Evolutionary conservation across 1,139 yeast genomes (phyloP).

Genomic region (Yamadazyma friedrichii): DNA sequence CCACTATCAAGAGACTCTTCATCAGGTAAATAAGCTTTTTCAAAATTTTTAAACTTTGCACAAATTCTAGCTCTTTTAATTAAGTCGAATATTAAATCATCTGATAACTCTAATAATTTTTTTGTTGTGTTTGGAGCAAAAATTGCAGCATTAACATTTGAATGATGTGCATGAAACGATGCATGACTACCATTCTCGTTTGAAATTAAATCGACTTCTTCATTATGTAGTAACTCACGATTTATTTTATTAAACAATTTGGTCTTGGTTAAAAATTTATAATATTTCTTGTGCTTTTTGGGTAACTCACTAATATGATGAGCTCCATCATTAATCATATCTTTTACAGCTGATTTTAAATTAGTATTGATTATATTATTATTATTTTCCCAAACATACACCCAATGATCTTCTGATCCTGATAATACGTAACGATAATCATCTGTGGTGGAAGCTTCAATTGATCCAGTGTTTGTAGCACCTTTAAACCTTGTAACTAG

Average conservation of each 20-base stretch:
- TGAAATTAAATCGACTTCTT: constrained; percentile 30
- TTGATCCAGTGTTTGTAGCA: constrained; percentile 64
- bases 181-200: constrained; percentile 56
- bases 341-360: constrained; percentile 33
- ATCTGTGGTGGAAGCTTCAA: constrained; percentile 63
- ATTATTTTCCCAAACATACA: constrained; percentile 66
- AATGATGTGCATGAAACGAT: constrained; percentile 75
- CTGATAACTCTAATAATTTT: constrained; percentile 64
- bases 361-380: constrained; percentile 41
- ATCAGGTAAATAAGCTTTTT: constrained; percentile 3
- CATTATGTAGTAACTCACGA: constrained; percentile 21
- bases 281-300: constrained; percentile 30
- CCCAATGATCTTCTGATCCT: constrained; percentile 71
- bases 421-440: constrained; percentile 51
- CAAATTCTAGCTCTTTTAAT: constrained; percentile 26
- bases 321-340: constrained; percentile 35
- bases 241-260: constrained; percentile 30
- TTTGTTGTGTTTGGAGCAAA: constrained; percentile 79
- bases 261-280: constrained; percentile 27
- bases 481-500: constrained; percentile 76
- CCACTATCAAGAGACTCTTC: constrained; percentile 10
- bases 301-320: constrained; percentile 32
- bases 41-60: background rate
- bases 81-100: constrained; percentile 75
- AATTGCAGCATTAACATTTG: constrained; percentile 70